Evolutionary conservation across 768 basidiomycete genomes (phyloP), one percentile per base, ranked within the genome.

Genomic region (Leccinum rimulosum): DNA sequence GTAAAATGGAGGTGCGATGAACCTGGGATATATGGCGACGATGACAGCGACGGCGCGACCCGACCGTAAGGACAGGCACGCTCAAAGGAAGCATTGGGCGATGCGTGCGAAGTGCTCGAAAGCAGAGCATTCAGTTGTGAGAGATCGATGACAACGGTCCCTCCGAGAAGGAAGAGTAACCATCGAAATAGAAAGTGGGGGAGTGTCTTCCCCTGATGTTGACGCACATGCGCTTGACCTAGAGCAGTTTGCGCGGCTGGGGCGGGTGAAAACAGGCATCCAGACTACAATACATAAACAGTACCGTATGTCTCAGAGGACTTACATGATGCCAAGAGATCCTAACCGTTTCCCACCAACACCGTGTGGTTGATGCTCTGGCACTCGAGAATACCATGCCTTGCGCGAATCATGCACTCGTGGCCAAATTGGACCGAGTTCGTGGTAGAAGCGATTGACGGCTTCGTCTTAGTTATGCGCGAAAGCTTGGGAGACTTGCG

Each of bases 211-310:
- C 38, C 86, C 88, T 12, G 87, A 88, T 67, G 82, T 85, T 0
- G 79, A 80, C 0, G 87, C 88, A 65, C 82, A 85, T 0, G 88
- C 88, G 59, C 84, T 88, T 0, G 88, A 89, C 36, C 86, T 82
- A 19, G 89, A 86, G 27, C 80, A 79, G 4, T 67, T 69, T 6
- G 78, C 75, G 4, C 80, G 74, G 4, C 63, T 68, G 1, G 88
- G 88, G 1, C 86, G 82, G 52, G 81, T 77, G 73, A 92, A 91
- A 17, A 88, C 80, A 0, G 85, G 81, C 50, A 79, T 73, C 25
- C 74, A 76, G 64, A 80, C 81, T 82, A 63, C 57, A 50, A 33
- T 36, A 35, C 6, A 22, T 38, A 22, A 19, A 67, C 4, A 70
- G 52, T 5, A 47, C 1, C 33, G 14, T 7, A 27, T 49, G 9